Evolutionary conservation across 352 stramenopile genomes (phyloP), one percentile per base, ranked within the genome.

Genomic region (Pilasporangium apinafurcum): DNA sequence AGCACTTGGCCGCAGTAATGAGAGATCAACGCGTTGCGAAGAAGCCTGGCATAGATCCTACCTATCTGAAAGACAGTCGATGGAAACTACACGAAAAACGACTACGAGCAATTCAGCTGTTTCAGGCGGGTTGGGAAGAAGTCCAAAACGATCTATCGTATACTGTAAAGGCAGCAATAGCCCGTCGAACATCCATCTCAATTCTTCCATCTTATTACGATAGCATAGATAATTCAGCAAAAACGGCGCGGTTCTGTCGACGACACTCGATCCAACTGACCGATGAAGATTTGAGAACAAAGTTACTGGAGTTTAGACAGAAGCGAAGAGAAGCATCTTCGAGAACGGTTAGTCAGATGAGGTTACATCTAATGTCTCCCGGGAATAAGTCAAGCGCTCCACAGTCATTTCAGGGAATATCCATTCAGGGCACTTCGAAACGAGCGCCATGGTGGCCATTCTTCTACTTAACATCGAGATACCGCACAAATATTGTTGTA

Each of bases 21-120:
- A n/a, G n/a, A n/a, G n/a, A n/a, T n/a, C n/a, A n/a, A n/a, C n/a
- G n/a, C n/a, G n/a, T n/a, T n/a, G n/a, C n/a, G n/a, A n/a, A n/a
- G n/a, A n/a, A n/a, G n/a, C n/a, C n/a, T n/a, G n/a, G n/a, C n/a
- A n/a, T n/a, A n/a, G n/a, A n/a, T n/a, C n/a, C n/a, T n/a, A n/a
- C n/a, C n/a, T n/a, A n/a, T 13, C 44, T 35, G 37, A 58, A 38
- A 16, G 63, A 78, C 30, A 31, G 62, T 2, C 56, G 51, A 13
- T 78, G 66, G 66, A 62, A 66, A 26, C 48, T 44, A 1, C 63
- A 78, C 30, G 53, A 65, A 34, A 78, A 72, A 28, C 60, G 66
- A 8, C 44, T 78, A 36, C 60, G 62, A 6, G 66, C 59, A 13
- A 55, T 75, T n/a, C 53, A 62, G 39, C 48, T 61, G 24, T 72